phyloP scores from a whole-genome alignment of 805 yeast genomes.

The Saccharomycopsis fibuligera region DNA sequence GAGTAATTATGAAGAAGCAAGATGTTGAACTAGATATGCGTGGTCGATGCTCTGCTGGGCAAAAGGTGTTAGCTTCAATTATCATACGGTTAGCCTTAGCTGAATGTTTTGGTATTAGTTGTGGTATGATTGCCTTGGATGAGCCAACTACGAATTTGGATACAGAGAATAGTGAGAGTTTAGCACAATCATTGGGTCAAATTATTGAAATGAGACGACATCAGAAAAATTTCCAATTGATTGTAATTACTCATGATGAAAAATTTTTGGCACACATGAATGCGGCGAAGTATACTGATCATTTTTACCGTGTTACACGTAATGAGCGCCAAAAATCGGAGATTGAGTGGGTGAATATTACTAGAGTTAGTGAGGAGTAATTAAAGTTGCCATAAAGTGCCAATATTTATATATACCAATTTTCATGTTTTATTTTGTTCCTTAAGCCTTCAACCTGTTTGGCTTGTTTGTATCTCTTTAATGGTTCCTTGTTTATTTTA shows the following conservation, averaged over 20 bases:
- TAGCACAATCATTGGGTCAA: constrained; percentile 71
- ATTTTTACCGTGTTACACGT: constrained; percentile 74
- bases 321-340: constrained; percentile 77
- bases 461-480: too few species aligned
- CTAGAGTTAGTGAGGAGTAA: constrained; percentile 28
- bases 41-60: constrained; percentile 98
- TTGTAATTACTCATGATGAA: constrained; percentile 96
- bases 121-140: constrained; percentile 94
- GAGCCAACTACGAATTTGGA: constrained; percentile 98
- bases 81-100: constrained; percentile 87
- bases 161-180: constrained; percentile 77
- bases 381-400: too few species aligned
- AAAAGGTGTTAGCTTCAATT: constrained; percentile 87
- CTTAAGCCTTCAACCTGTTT: too few species aligned
- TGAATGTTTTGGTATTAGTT: constrained; percentile 89
- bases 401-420: too few species aligned
- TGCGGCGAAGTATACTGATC: constrained; percentile 80
- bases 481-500: too few species aligned
- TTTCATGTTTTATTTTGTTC: too few species aligned
- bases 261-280: constrained; percentile 79
- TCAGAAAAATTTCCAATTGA: constrained; percentile 87
- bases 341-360: constrained; percentile 53
- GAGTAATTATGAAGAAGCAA: constrained; percentile 92
- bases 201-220: constrained; percentile 68
- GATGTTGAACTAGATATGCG: constrained; percentile 95